Conservation (phyloP, 495 filamentous ascomycete species). For the Penicillium atrosanguineum region DNA sequence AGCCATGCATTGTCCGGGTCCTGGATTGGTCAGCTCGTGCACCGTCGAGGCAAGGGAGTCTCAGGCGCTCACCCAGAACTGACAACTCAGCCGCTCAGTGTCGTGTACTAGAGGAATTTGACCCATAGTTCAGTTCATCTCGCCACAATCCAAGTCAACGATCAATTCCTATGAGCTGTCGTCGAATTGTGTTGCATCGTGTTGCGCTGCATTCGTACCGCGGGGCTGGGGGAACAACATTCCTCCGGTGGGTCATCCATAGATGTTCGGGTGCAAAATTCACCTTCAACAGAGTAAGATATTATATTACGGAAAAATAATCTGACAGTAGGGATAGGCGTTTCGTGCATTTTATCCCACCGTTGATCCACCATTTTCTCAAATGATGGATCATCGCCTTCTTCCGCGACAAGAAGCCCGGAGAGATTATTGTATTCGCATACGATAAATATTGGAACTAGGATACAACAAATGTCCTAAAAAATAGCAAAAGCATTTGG, state of each 20-base stretch:
- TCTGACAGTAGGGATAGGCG: no score
- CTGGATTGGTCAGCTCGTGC: constrained; percentile 32
- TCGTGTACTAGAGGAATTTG: constrained; percentile 19
- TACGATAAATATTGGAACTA: neutral
- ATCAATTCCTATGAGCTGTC: neutral
- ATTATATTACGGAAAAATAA: no score
- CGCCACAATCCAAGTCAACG: constrained; percentile 2
- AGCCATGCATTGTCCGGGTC: constrained; percentile 49
- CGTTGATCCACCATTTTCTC: no score
- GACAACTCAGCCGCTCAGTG: constrained; percentile 9
- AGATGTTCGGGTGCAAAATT: neutral
- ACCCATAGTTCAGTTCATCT: constrained; percentile 18
- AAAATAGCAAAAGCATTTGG: constrained; percentile 45
- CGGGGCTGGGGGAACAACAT: constrained; percentile 16
- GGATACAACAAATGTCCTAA: constrained; percentile 5
- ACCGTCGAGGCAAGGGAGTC: constrained; percentile 1
- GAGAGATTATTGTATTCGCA: neutral
- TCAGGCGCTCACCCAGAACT: constrained; percentile 22
- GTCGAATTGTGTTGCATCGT: neutral
- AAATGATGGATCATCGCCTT: no score
- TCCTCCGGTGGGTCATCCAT: constrained; percentile 10
- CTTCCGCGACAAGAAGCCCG: no score
- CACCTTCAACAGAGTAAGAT: neutral
- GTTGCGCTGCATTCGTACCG: constrained; percentile 1
- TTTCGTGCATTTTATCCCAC: no score